These are phyloP conservation scores for Scheffersomyces segobiensis DNA, from an alignment of 1,139 yeast genomes.

Conservation along the genomic window DNA sequence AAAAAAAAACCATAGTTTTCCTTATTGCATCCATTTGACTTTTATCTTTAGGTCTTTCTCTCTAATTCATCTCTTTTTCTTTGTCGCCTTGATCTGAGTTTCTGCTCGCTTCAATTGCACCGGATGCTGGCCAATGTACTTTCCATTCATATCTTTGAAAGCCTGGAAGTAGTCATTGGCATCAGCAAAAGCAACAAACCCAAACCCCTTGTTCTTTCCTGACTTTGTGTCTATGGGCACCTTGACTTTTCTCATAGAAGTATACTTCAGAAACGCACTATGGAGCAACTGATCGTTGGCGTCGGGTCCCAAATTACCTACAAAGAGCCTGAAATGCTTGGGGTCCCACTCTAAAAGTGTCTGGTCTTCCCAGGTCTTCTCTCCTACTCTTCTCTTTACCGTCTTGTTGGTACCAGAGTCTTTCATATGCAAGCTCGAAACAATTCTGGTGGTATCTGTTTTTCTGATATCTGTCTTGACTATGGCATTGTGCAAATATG, in stretches of 20 bases:
- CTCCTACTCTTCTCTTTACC: slow-evolving; percentile 45
- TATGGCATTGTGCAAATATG: slow-evolving; percentile 33
- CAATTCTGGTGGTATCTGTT: neutral
- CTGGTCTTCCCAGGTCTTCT: slow-evolving; percentile 49
- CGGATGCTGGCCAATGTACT: slow-evolving; percentile 74
- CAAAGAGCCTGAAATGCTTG: slow-evolving; percentile 68
- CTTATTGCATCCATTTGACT: neutral
- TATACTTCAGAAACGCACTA: slow-evolving; percentile 52
- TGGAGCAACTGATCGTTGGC: slow-evolving; percentile 57
- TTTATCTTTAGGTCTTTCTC: neutral
- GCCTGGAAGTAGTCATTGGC: slow-evolving; percentile 68
- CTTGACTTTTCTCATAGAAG: slow-evolving; percentile 52
- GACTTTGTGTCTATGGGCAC: slow-evolving; percentile 52
- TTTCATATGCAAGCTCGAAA: neutral
- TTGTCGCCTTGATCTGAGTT: slow-evolving; percentile 40
- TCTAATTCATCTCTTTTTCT: slow-evolving; percentile 8
- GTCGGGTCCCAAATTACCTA: slow-evolving; percentile 72
- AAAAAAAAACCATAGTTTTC: neutral
- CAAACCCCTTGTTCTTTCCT: slow-evolving; percentile 60
- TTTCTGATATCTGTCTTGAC: neutral
- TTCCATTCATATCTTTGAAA: slow-evolving; percentile 74
- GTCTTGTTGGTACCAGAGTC: slow-evolving; percentile 19
- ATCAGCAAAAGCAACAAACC: slow-evolving; percentile 65
- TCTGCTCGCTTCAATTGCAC: slow-evolving; percentile 69
- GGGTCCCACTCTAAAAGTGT: slow-evolving; percentile 61